Evolutionary conservation across 345 rosid species (phyloP), one percentile per base, ranked within the genome.

Genomic region (Salix brachista): DNA sequence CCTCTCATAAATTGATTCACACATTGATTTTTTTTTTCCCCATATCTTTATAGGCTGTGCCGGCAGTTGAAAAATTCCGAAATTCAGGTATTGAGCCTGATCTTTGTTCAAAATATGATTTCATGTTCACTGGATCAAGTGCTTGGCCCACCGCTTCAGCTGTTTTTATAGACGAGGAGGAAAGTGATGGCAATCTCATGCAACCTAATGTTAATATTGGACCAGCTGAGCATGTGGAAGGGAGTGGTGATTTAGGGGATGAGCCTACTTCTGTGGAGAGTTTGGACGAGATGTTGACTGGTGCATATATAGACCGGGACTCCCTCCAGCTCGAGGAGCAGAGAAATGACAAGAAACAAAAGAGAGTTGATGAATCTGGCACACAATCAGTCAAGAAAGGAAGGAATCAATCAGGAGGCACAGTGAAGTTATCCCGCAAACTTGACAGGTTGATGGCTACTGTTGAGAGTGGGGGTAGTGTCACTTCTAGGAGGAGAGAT

Each of bases 71-170:
- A 68, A 68, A 68, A 41, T 68, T 68, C 11, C 71, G 30, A 68
- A 10, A 68, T 23, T 8, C 48, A 5, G 71, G 71, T 68, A 68
- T 68, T 68, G 71, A 68, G 25, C 71, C 71, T 68, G 71, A 68
- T 36, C 71, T 68, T 68, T 68, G 71, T 41, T 41, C 71, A 41
- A 68, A 68, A 68, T 37, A 68, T 68, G 71, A 68, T n/a, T n/a
- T 68, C 50, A 39, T 68, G 52, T 68, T 68, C 71, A 41, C 50
- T 8, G 71, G 71, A 41, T 36, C 23, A 11, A 36, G 71, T 68
- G 52, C 71, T 39, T 68, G 48, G 23, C 65, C 65, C 23, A 68
- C 50, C 41, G 13, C 50, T 68, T 34, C 69, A 65, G 21, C 37
- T 16, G 21, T 65, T 34, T 36, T 32, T 6, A 1, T 65, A 18